Conservation (phyloP, 305 asterid species). For the Striga hermonthica region DNA sequence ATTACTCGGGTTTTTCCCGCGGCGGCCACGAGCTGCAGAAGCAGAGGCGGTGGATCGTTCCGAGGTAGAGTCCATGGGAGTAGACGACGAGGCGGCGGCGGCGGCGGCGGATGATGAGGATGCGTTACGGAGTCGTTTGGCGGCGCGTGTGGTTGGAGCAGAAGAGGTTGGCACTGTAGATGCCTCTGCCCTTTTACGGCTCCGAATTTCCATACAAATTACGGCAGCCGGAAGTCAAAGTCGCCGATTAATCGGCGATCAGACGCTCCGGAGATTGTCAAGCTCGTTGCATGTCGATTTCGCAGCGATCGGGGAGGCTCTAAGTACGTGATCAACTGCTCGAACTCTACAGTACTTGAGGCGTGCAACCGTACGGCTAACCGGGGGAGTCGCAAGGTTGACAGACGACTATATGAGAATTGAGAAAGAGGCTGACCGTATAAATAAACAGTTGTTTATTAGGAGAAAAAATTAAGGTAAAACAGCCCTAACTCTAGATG, state of each 20-base stretch:
- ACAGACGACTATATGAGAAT: no score
- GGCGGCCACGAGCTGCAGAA: constrained; percentile 56
- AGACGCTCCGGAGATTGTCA: constrained; percentile 37
- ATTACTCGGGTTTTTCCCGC: constrained; percentile 51
- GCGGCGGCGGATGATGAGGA: constrained; percentile 24
- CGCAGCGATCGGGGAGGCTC: not conserved
- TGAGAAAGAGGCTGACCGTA: no score
- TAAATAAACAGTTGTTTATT: no score
- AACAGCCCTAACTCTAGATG: no score
- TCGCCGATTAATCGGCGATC: constrained; percentile 91
- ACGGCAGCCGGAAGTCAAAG: constrained; percentile 34
- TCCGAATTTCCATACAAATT: constrained; percentile 95
- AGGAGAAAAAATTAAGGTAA: no score
- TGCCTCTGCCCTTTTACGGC: constrained; percentile 98
- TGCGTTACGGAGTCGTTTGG: constrained; percentile 61
- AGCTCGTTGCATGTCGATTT: constrained; percentile 34
- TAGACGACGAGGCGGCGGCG: constrained; percentile 37
- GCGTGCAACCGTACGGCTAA: no score
- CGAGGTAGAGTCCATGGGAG: constrained; percentile 60
- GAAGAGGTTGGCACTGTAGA: constrained; percentile 66
- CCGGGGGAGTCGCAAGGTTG: no score
- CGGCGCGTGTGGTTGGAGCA: constrained; percentile 63
- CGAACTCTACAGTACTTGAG: no score
- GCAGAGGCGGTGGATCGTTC: constrained; percentile 64
- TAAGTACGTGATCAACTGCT: no score